phyloP scores from a whole-genome alignment of 495 filamentous ascomycete genomes.

The Bathelium albidoporum region DNA sequence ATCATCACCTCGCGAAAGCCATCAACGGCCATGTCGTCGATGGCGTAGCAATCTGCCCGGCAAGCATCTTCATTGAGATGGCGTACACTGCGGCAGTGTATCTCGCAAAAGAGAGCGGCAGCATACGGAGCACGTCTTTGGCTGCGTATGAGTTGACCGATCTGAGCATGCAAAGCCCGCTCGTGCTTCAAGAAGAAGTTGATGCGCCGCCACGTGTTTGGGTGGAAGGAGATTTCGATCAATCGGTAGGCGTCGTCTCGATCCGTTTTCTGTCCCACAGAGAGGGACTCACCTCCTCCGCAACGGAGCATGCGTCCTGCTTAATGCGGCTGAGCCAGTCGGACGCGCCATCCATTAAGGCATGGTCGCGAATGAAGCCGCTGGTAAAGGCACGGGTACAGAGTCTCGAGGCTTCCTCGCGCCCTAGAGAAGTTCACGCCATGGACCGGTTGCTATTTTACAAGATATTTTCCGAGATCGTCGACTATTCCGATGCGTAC shows the following conservation, averaged over 20 bases:
- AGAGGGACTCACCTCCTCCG: constrained; percentile 1
- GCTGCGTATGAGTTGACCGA: constrained; percentile 10
- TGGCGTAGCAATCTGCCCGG: constrained; percentile 16
- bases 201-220: constrained; percentile 7
- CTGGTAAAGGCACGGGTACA: constrained; percentile 12
- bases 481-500: constrained; percentile 15
- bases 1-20: constrained; percentile 13
- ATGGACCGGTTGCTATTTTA: constrained; percentile 16
- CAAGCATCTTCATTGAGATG: constrained; percentile 21
- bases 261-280: constrained; percentile 10
- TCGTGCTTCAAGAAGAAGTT: constrained; percentile 8
- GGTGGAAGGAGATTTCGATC: constrained; percentile 8
- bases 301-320: constrained; percentile 11
- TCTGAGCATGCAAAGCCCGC: constrained; percentile 11
- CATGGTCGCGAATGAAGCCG: constrained; percentile 14
- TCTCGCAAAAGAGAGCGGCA: constrained; percentile 9
- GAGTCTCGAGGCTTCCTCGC: constrained; percentile 4
- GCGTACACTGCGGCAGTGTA: constrained; percentile 15
- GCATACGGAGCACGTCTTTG: constrained; percentile 7
- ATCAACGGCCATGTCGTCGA: constrained; percentile 19
- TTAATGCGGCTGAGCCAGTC: constrained; percentile 7
- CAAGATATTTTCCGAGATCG: constrained; percentile 17
- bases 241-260: constrained; percentile 5
- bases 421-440: constrained; percentile 9
- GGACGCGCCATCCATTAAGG: constrained; percentile 6